Conservation (phyloP, 2,329 filamentous ascomycete species). For the Didymella keratinophila region DNA sequence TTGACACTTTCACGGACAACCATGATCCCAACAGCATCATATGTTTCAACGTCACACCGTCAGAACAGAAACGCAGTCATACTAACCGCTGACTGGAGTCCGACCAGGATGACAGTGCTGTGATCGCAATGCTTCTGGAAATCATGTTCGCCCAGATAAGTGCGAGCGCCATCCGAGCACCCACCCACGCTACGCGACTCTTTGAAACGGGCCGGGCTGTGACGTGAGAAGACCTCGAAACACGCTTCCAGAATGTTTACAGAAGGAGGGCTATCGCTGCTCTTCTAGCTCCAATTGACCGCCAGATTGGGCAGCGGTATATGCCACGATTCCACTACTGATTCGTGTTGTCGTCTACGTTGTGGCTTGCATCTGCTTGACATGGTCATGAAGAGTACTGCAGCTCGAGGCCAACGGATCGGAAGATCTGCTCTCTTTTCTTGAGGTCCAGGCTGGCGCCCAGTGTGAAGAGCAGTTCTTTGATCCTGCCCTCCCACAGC, state of each 20-base stretch:
- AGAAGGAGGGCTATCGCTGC: conserved; percentile 21
- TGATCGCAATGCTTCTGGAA: conserved; percentile 28
- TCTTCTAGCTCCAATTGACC: conserved; percentile 15
- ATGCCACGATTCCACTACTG: conserved; percentile 12
- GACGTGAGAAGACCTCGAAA: conserved; percentile 24
- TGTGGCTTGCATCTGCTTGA: conserved; percentile 8
- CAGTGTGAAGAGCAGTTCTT: conserved; percentile 90
- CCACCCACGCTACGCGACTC: conserved; percentile 29
- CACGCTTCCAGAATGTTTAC: conserved; percentile 29
- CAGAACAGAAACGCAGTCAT: conserved; percentile 30
- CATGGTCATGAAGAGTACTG: conserved; percentile 77
- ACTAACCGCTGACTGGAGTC: conserved; percentile 27
- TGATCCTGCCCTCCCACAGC: conserved; percentile 91
- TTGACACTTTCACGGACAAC: conserved; percentile 22
- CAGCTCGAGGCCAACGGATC: conserved; percentile 78
- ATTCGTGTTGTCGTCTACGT: conserved; percentile 13
- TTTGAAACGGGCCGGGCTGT: conserved; percentile 28
- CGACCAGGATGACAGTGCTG: conserved; percentile 26
- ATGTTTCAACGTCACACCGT: conserved; percentile 42
- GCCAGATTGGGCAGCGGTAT: conserved; percentile 13
- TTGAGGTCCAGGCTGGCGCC: conserved; percentile 85
- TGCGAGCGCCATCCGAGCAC: conserved; percentile 18
- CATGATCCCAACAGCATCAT: conserved; percentile 32
- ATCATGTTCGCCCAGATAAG: conserved; percentile 18
- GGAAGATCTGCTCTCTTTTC: conserved; percentile 77